These are phyloP conservation scores for Colletotrichum musae DNA, from an alignment of 2,329 filamentous ascomycete genomes.

Conservation along the genomic window DNA sequence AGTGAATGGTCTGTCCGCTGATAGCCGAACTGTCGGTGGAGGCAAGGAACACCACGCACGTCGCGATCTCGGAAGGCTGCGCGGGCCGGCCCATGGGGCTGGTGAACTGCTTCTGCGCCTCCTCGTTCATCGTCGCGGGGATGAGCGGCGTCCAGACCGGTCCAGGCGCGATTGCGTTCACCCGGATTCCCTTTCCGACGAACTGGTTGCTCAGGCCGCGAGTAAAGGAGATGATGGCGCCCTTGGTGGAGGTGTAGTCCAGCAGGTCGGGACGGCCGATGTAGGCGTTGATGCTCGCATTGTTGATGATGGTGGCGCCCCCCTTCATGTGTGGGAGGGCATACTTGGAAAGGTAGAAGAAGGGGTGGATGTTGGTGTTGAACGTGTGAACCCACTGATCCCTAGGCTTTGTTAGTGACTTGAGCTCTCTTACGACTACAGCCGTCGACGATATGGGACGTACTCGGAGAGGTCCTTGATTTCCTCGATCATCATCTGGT, in stretches of 20 bases:
- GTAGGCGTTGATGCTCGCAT: slow-evolving; percentile 87
- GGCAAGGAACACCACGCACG: slow-evolving; percentile 86
- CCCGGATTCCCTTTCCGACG: slow-evolving; percentile 78
- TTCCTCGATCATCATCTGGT: slow-evolving; percentile 75
- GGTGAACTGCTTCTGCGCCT: slow-evolving; percentile 80
- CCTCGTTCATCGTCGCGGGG: slow-evolving; percentile 78
- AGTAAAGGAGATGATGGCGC: slow-evolving; percentile 85
- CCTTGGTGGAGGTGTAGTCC: slow-evolving; percentile 86
- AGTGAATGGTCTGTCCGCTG: slow-evolving; percentile 76
- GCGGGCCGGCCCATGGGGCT: slow-evolving; percentile 83
- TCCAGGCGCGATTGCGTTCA: slow-evolving; percentile 83
- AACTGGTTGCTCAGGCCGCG: slow-evolving; percentile 83
- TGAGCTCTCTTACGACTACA: slow-evolving; percentile 17
- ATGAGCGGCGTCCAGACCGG: slow-evolving; percentile 86
- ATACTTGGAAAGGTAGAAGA: slow-evolving; percentile 87
- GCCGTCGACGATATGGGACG: slow-evolving; percentile 46
- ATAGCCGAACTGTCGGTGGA: slow-evolving; percentile 81
- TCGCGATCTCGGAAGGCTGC: slow-evolving; percentile 86
- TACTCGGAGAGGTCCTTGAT: slow-evolving; percentile 81
- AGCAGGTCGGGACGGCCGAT: slow-evolving; percentile 84
- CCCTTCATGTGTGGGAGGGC: slow-evolving; percentile 79
- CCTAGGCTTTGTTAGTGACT: slow-evolving; percentile 21
- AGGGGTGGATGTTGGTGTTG: slow-evolving; percentile 86
- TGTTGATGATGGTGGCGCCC: slow-evolving; percentile 88
- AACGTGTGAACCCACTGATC: slow-evolving; percentile 87